A percentile compares a stretch with the other conserved stretches of the same genome.
These are phyloP conservation scores for Xylariaceae sp. DNA, from an alignment of 2,329 filamentous ascomycete species.

Conservation along the genomic window DNA sequence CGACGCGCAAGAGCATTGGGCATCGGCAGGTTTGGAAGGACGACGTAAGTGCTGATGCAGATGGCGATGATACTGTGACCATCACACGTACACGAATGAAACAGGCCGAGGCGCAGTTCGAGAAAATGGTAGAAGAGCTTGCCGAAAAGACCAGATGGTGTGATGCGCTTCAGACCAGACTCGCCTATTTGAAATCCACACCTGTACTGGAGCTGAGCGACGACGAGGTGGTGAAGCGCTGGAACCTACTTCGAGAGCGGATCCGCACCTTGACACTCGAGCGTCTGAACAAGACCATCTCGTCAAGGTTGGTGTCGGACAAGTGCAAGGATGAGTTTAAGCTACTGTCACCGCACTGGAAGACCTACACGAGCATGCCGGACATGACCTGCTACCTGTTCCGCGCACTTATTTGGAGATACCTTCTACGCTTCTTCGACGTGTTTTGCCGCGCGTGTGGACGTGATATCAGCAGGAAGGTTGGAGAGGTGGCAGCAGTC, in stretches of 20 bases:
- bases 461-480: constrained; percentile 25
- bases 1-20: background rate
- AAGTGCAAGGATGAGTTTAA: constrained; percentile 30
- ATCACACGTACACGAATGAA: constrained; percentile 29
- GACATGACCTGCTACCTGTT: constrained; percentile 35
- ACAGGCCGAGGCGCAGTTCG: constrained; percentile 28
- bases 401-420: constrained; percentile 41
- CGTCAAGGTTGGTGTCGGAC: constrained; percentile 23
- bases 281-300: constrained; percentile 29
- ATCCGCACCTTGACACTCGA: constrained; percentile 32
- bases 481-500: constrained; percentile 19
- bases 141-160: constrained; percentile 30
- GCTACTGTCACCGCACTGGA: constrained; percentile 37
- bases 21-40: background rate
- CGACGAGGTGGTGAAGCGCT: constrained; percentile 26
- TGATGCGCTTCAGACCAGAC: constrained; percentile 22
- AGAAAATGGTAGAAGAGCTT: constrained; percentile 22
- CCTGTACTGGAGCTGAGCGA: constrained; percentile 25
- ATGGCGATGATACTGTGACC: constrained; percentile 22
- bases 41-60: constrained; percentile 5
- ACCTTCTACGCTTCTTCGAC: constrained; percentile 34
- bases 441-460: constrained; percentile 35
- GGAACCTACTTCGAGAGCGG: constrained; percentile 31
- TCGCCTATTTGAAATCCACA: background rate
- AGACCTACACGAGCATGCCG: constrained; percentile 31